Evolutionary conservation across 192 early-diverging fungal genomes (phyloP).

Genomic region (Phycomyces blakesleeanus): DNA sequence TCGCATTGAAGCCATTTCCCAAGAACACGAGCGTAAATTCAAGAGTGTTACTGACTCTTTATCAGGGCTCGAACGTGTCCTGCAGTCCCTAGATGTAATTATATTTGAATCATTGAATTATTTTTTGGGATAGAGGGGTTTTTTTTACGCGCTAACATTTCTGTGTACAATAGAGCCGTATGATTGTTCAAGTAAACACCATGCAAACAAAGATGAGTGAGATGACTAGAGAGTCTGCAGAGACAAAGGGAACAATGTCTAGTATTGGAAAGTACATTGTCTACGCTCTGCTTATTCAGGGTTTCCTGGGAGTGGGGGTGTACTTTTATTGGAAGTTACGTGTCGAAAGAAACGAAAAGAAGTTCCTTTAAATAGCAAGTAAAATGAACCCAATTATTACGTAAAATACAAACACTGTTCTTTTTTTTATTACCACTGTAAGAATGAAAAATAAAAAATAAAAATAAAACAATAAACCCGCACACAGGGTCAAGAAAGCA

Average conservation of each 20-base stretch:
- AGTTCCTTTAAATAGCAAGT: slow-evolving; percentile 18
- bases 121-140: too few relatives aligned
- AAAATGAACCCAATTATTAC: too few relatives aligned
- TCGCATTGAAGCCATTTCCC: neutral
- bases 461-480: too few relatives aligned
- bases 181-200: slow-evolving; percentile 12
- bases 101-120: too few relatives aligned
- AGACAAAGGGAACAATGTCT: slow-evolving; percentile 25
- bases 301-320: slow-evolving; percentile 8
- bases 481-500: too few relatives aligned
- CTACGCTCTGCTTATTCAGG: slow-evolving; percentile 27
- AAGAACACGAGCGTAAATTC: slow-evolving; percentile 19
- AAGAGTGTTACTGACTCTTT: slow-evolving; percentile 5
- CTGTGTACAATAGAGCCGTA: slow-evolving; percentile 10
- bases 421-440: too few relatives aligned
- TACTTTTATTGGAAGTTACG: slow-evolving; percentile 34
- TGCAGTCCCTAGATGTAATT: slow-evolving; percentile 20
- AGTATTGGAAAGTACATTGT: slow-evolving; percentile 19
- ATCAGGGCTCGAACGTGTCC: slow-evolving; percentile 9
- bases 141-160: too few relatives aligned
- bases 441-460: too few relatives aligned
- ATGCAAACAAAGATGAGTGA: slow-evolving; percentile 18
- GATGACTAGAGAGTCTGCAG: slow-evolving; percentile 13
- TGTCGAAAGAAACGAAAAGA: slow-evolving; percentile 32
- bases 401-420: too few relatives aligned